phyloP scores from a whole-genome alignment of 73 alveolate species.

The Blepharisma stoltei region DNA sequence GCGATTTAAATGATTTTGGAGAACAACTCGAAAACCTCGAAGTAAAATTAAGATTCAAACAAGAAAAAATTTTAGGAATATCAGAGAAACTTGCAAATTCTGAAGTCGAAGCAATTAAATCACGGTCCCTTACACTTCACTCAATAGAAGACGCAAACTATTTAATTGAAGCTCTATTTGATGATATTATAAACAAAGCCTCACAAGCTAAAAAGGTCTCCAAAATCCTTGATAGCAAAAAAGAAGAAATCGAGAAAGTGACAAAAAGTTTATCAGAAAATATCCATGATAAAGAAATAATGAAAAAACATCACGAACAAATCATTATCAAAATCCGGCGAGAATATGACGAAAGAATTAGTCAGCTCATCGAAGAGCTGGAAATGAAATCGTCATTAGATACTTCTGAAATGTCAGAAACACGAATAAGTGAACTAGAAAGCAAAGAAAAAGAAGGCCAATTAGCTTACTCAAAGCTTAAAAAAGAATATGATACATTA shows the following conservation, averaged over 20 bases:
- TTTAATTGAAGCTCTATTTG: constrained; percentile 24
- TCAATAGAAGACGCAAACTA: constrained; percentile 19
- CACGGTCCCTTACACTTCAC: background rate
- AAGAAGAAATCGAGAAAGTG: constrained; percentile 7
- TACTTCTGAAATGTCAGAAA: background rate
- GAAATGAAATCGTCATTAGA: background rate
- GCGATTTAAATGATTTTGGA: background rate
- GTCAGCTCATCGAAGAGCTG: background rate
- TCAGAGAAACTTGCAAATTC: constrained; percentile 22
- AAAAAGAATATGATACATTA: background rate
- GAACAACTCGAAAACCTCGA: constrained; percentile 52
- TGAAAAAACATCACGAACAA: constrained; percentile 8
- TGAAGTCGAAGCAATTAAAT: constrained; percentile 18
- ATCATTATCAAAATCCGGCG: background rate
- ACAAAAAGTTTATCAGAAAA: constrained; percentile 9
- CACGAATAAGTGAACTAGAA: background rate
- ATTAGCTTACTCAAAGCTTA: background rate
- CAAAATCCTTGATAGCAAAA: constrained; percentile 9
- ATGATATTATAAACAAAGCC: constrained; percentile 8
- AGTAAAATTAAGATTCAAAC: constrained; percentile 44
- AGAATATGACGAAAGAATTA: background rate
- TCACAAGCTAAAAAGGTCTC: background rate
- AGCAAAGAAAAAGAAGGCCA: background rate
- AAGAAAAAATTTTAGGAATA: constrained; percentile 32
- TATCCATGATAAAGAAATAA: constrained; percentile 24